phyloP scores from a whole-genome alignment of 1,139 yeast species.

The Pichia sp. region DNA sequence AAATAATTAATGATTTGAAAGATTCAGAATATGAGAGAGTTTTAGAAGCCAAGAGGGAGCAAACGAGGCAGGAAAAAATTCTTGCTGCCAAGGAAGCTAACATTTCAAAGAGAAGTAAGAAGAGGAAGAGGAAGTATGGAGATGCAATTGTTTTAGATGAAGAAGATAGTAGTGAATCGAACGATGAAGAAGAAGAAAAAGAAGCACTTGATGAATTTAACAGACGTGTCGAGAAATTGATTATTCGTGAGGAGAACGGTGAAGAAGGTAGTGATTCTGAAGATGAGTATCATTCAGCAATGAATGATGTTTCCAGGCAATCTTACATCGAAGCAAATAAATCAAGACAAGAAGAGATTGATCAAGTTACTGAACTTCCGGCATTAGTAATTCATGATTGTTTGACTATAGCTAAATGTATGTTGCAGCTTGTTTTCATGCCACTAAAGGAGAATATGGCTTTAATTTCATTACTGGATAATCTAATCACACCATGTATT shows the following conservation, averaged over 20 bases:
- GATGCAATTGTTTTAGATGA: constrained; percentile 22
- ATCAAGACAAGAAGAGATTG: constrained; percentile 24
- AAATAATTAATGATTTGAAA: constrained; percentile 75
- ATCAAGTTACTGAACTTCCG: constrained; percentile 35
- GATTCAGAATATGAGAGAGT: constrained; percentile 48
- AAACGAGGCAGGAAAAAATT: constrained; percentile 18
- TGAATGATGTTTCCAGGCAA: constrained; percentile 24
- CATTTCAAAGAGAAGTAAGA: constrained; percentile 1
- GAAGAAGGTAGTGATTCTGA: constrained; percentile 29
- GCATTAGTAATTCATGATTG: constrained; percentile 55
- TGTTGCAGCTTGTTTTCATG: constrained; percentile 60
- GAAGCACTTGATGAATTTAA: constrained; percentile 9
- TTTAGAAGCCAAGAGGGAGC: constrained; percentile 24
- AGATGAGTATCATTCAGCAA: constrained; percentile 52
- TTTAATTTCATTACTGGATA: constrained; percentile 64
- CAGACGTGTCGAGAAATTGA: constrained; percentile 4
- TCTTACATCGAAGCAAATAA: constrained; percentile 25
- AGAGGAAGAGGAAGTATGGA: constrained; percentile 25
- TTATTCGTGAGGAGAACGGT: constrained; percentile 15
- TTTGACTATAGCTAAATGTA: constrained; percentile 60
- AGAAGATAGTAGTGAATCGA: neutral
- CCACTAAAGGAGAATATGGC: constrained; percentile 62
- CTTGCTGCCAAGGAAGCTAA: constrained; percentile 12
- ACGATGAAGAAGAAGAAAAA: constrained; percentile 13
- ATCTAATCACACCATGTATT: constrained; percentile 79